Conservation (phyloP, 2,329 filamentous ascomycete genomes). For the Pseudocercospora fuligena region DNA sequence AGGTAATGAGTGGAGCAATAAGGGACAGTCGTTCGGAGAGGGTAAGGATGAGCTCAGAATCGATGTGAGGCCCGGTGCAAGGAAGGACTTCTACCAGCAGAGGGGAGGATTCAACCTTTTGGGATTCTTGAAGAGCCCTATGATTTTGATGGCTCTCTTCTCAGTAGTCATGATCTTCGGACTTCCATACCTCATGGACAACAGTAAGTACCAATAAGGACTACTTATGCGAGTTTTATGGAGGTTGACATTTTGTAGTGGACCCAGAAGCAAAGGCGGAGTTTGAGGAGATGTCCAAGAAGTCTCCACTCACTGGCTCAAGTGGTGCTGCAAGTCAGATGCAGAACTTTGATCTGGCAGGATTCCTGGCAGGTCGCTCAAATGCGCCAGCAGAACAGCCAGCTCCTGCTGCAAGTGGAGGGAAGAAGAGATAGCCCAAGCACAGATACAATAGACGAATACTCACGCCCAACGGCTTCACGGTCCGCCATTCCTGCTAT, state of each 20-base stretch:
- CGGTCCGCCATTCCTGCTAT: not conserved
- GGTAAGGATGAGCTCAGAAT: conserved; percentile 56
- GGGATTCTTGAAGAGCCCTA: conserved; percentile 86
- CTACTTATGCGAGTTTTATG: not conserved
- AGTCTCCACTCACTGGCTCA: conserved; percentile 61
- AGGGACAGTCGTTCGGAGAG: conserved; percentile 65
- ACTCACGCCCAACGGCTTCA: not conserved
- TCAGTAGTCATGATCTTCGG: conserved; percentile 84
- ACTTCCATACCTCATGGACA: conserved; percentile 94
- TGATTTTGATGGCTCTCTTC: conserved; percentile 90
- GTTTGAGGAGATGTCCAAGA: conserved; percentile 87
- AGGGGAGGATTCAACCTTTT: conserved; percentile 70
- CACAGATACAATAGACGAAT: not conserved
- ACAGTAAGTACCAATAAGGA: conserved; percentile 64
- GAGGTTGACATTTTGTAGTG: conserved; percentile 63
- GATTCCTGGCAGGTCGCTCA: conserved; percentile 67
- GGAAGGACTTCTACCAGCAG: conserved; percentile 78
- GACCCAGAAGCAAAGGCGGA: conserved; percentile 94
- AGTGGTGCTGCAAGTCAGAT: conserved; percentile 56
- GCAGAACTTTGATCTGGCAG: conserved; percentile 70
- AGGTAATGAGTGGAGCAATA: conserved; percentile 88
- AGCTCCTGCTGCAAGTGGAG: conserved; percentile 21
- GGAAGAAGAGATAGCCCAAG: conserved; percentile 29
- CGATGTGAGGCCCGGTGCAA: conserved; percentile 64
- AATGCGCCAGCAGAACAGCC: conserved; percentile 17